Conservation (phyloP, 176 grass and related monocot species). For the Saccharum spontaneum region DNA sequence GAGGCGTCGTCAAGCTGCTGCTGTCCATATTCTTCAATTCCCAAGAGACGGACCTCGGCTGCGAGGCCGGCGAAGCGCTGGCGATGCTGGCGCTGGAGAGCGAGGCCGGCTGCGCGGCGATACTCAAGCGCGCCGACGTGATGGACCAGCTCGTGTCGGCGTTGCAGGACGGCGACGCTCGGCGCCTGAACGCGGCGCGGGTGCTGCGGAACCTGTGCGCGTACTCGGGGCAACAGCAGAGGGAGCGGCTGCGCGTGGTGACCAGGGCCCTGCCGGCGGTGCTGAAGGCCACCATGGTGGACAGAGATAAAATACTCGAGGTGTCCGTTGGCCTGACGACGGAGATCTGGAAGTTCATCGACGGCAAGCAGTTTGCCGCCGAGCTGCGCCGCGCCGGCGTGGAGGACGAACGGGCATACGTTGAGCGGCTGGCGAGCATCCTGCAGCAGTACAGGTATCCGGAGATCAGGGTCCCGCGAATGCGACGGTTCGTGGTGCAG, state of each 20-base stretch:
- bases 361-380: neutral
- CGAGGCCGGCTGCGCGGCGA: conserved; percentile 51
- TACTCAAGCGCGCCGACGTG: conserved; percentile 42
- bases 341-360: conserved; percentile 33
- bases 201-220: conserved; percentile 66
- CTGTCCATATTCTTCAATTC: neutral
- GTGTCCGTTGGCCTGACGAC: conserved; percentile 56
- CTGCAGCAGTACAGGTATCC: conserved; percentile 35
- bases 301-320: conserved; percentile 47
- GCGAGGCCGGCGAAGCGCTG: conserved; percentile 65
- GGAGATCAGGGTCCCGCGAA: conserved; percentile 43
- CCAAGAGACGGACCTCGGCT: conserved; percentile 6
- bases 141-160: conserved; percentile 32
- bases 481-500: conserved; percentile 49
- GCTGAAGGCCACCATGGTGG: conserved; percentile 48
- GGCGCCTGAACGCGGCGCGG: conserved; percentile 40
- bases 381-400: conserved; percentile 31
- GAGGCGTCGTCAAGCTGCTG: neutral
- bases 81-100: conserved; percentile 68
- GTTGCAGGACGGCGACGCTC: conserved; percentile 13
- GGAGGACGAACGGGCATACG: conserved; percentile 44
- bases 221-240: conserved; percentile 13
- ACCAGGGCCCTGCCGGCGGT: conserved; percentile 42
- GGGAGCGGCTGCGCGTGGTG: conserved; percentile 20
- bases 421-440: conserved; percentile 42